Evolutionary conservation across 257 asterid species (phyloP).

Genomic region (Lithospermum erythrorhizon): DNA sequence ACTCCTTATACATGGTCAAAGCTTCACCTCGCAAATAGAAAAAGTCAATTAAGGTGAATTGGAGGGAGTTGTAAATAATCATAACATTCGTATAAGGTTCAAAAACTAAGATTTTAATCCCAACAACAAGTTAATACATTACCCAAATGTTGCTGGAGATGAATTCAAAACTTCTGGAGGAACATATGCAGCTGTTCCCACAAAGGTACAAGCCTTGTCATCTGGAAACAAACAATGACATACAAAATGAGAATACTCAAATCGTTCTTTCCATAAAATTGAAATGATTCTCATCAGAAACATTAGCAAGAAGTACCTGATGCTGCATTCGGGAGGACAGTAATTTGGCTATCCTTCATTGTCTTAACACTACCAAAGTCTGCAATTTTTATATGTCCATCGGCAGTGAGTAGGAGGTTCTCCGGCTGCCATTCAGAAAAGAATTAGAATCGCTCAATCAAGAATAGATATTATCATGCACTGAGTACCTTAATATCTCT

Average conservation of each 20-base stretch:
- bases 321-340: conserved; percentile 95
- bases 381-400: conserved; percentile 96
- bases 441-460: conserved; percentile 22
- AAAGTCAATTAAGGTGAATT: too few species aligned
- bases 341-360: conserved; percentile 85
- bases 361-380: conserved; percentile 99
- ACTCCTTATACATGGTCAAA: too few species aligned
- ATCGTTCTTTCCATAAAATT: background rate
- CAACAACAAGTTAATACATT: conserved; percentile 9
- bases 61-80: too few species aligned
- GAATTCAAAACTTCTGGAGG: conserved; percentile 98
- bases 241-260: background rate
- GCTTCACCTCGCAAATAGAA: too few species aligned
- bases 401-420: conserved; percentile 85
- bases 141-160: conserved; percentile 96
- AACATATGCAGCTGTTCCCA: conserved; percentile 98
- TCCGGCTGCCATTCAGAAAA: conserved; percentile 69
- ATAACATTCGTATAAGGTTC: background rate
- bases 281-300: background rate
- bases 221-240: conserved; percentile 30
- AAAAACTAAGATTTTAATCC: background rate
- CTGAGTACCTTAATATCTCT: conserved; percentile 84
- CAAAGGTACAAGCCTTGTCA: conserved; percentile 98
- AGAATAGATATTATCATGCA: conserved; percentile 5
- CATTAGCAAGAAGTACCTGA: conserved; percentile 38